These are phyloP conservation scores for Entamoeba moshkovskii DNA, from an alignment of 208 protist species.

Conservation along the genomic window DNA sequence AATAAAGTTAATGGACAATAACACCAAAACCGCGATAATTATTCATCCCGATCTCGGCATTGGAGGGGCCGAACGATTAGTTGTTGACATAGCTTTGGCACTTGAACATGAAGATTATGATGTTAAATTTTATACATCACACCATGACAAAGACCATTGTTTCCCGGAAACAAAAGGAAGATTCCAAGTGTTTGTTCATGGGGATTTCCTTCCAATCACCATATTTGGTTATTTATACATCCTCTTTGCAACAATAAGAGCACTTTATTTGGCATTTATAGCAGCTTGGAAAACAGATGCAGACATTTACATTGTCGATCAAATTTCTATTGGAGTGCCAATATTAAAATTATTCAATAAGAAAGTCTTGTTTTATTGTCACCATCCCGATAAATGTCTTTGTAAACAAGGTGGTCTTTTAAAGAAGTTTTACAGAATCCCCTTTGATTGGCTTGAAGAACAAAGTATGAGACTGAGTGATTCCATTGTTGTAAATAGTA, in stretches of 20 bases:
- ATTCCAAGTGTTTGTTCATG: slow-evolving; percentile 58
- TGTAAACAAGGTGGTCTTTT: not conserved
- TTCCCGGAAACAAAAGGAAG: slow-evolving; percentile 80
- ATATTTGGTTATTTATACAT: slow-evolving; percentile 59
- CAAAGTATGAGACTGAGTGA: slow-evolving; percentile 45
- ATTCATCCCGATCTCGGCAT: slow-evolving; percentile 81
- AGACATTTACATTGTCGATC: slow-evolving; percentile 56
- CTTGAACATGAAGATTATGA: slow-evolving; percentile 50
- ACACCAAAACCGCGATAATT: slow-evolving; percentile 28
- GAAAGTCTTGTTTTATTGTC: slow-evolving; percentile 86
- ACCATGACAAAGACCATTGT: slow-evolving; percentile 65
- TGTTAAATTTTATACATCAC: slow-evolving; percentile 70
- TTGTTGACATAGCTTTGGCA: slow-evolving; percentile 77
- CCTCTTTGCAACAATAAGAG: slow-evolving; percentile 62
- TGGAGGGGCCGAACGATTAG: slow-evolving; percentile 84
- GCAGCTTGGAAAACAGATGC: not conserved
- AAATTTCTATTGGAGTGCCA: slow-evolving; percentile 59
- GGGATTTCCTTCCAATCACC: slow-evolving; percentile 58
- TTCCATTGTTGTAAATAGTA: slow-evolving; percentile 52
- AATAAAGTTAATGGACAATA: too few relatives aligned
- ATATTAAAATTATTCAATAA: slow-evolving; percentile 52
- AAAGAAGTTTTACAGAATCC: slow-evolving; percentile 50
- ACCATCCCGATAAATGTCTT: slow-evolving; percentile 80
- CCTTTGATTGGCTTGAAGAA: slow-evolving; percentile 70
- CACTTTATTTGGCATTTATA: slow-evolving; percentile 6